Base-by-base conservation (phyloP, 2,329 filamentous ascomycete species). In the Trichophyton verrucosum region DNA sequence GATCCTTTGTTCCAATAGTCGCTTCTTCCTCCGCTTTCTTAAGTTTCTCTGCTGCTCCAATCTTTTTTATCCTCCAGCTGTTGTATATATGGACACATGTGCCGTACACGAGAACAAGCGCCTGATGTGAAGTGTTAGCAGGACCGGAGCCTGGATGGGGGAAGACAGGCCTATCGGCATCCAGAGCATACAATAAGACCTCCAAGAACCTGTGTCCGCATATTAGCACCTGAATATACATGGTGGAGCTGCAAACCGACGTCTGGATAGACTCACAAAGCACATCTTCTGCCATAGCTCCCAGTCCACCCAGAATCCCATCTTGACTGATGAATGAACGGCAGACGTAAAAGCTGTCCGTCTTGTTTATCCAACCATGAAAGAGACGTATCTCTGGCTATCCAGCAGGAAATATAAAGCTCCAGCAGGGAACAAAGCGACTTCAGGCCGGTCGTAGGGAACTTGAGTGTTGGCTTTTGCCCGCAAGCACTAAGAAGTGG, bases 231-330 rank as follows among this genome's bases (percentile, higher is more conserved):
- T 42, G 4, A 13, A 24, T 33, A 44, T 57, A 24, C 20, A 57
- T 9, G 13, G 15, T 30, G 22, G 0, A 38, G n/a, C 30, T 57
- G 15, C 3, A 15, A n/a, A 27, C n/a, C 42, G 24, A n/a, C 33
- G 24, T 22, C 42, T 17, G 44, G 20, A 40, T n/a, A 22, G 22
- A 80, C 88, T 79, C 77, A 95, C 91, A 77, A 95, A 89, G 59
- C 86, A 88, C 85, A 96, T 86, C 77, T 95, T 85, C 79, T 94
- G 84, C 91, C 91, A 96, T 68, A 94, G 76, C 66, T 82, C 77
- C 91, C 90, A 95, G 57, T 76, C 79, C 47, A 78, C 68, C 73
- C 88, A 89, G 73, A 90, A 89, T 44, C 27, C 27, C n/a, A 58
- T 61, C 70, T 74, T 75, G 51, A 13, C 33, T 36, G 51, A 9